Base-by-base conservation (phyloP, 2,329 filamentous ascomycete species). In the Cladosporium colombiae region DNA sequence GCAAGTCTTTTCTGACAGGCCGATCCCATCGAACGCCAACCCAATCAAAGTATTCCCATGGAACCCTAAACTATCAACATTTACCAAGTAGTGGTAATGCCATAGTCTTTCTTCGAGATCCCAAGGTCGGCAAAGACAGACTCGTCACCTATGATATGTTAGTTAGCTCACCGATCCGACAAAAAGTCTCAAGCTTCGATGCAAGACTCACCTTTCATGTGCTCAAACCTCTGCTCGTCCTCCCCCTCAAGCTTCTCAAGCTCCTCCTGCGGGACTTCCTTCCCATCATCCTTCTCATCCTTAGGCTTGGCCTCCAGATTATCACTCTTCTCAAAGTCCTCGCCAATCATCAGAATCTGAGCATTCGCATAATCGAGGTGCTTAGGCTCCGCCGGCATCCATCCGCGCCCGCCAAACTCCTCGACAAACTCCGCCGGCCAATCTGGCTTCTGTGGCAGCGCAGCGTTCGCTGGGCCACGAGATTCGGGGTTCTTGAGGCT, bases 401-500 rank as follows among this genome's bases (percentile, higher is more conserved):
- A 97, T 53, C 91, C 87, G 2, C 90, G 82, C 7, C 85, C 83
- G 18, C 84, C 81, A 73, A 97, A 96, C 67, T 91, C 89, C 2
- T 92, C 84, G 33, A 88, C 82, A 25, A 95, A 91, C 84, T 90
- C 84, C 68, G 91, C 81, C 0, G 91, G 86, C 76, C 89, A 96
- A 3, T 90, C 85, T 0, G 92, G 87, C 0, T 80, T 82, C 67
- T 91, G 80, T 0, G 87, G 86, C 1, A 96, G 80, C 55, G 81
- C 83, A 0, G 87, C 85, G 67, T 85, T 86, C 2, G 85, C 81
- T 0, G 91, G 91, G 0, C 88, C 87, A 2, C 87, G 83, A 40
- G 84, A 87, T 65, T 89, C 83, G 0, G 93, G 93, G 71, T 96
- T 97, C 79, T 93, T 92, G 33, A 91, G 88, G 70, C 88, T 91